Base-by-base conservation (phyloP, 2,329 filamentous ascomycete genomes). In the Aspergillus unguis region DNA sequence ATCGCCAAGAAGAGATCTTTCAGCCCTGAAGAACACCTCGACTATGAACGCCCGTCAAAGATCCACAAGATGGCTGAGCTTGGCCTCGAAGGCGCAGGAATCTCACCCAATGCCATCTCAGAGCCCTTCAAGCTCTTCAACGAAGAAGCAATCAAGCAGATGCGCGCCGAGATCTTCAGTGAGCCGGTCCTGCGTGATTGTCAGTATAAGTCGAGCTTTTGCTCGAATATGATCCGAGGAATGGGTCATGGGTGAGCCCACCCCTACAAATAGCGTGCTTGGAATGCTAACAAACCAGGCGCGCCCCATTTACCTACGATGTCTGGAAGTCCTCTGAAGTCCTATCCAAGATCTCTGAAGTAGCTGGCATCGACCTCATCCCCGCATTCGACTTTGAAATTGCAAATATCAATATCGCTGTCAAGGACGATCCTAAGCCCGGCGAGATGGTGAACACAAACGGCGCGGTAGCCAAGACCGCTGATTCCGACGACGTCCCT, bases 61-160 rank as follows among this genome's bases (percentile, higher is more conserved):
- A 71, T 81, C 47, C 71, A 80, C 58, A 80, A 74, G n/a, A 86
- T 86, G 83, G 75, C 79, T 60, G 83, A 86, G n/a, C 35, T 61
- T 3, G 58, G 60, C 6, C 64, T 75, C 2, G 75, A 80, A 23
- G 75, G 76, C 44, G 74, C 71, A 23, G 84, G 83, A 1, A 77
- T 87, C 26, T 52, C 50, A 2, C 36, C 50, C 6, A 47, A 36
- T 5, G 50, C 50, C 43, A 46, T 52, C 41, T 45, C 50, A 8
- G 50, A 84, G 49, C 83, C 84, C 0, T 87, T 87, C 65, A 74
- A 74, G 1, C 76, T 87, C 17, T 87, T 87, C 66, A 80, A 79
- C 5, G 62, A 75, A 25, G 81, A 84, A 46, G 83, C 83, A 1
- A 75, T 86, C 38, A 67, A 78, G 61, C 75, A 80, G 51, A 85